These are phyloP conservation scores for Pichia sp. DNA, from an alignment of 1,139 yeast genomes.

Conservation along the genomic window DNA sequence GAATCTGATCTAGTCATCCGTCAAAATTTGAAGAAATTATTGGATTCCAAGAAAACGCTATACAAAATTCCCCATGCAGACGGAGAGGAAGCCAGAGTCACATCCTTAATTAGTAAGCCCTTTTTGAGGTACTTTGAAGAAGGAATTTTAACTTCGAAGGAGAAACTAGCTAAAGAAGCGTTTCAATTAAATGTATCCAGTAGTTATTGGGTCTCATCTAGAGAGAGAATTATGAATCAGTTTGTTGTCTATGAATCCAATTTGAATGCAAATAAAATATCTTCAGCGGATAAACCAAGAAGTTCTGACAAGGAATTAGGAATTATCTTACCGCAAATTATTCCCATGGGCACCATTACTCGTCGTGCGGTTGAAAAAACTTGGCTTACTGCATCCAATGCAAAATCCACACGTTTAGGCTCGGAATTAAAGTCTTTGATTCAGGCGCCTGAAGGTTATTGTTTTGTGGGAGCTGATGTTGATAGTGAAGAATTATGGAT, in stretches of 20 bases:
- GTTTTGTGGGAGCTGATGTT: slow-evolving; percentile 96
- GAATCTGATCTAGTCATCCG: slow-evolving; percentile 11
- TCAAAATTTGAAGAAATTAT: slow-evolving; percentile 17
- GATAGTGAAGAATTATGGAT: slow-evolving; percentile 99
- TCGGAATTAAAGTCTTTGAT: slow-evolving; percentile 87
- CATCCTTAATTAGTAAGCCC: slow-evolving; percentile 72
- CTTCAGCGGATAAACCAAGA: background rate
- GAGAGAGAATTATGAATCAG: slow-evolving; percentile 77
- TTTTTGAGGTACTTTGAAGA: slow-evolving; percentile 67
- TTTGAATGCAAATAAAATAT: background rate
- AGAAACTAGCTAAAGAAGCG: slow-evolving; percentile 68
- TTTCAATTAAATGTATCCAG: slow-evolving; percentile 68
- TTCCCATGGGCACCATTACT: slow-evolving; percentile 95
- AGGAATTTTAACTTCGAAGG: slow-evolving; percentile 64
- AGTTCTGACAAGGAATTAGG: slow-evolving; percentile 36
- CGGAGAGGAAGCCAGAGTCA: slow-evolving; percentile 68
- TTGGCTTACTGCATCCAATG: slow-evolving; percentile 96
- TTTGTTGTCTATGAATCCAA: slow-evolving; percentile 54
- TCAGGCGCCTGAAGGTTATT: slow-evolving; percentile 82
- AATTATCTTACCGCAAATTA: slow-evolving; percentile 71
- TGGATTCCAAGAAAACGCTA: slow-evolving; percentile 17
- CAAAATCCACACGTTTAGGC: slow-evolving; percentile 77
- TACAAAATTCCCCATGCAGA: slow-evolving; percentile 89
- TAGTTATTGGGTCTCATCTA: slow-evolving; percentile 88
- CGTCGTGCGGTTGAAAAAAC: slow-evolving; percentile 95